Evolutionary conservation across 768 basidiomycete species (phyloP).

Genomic region (Crassisporium funariophilum): DNA sequence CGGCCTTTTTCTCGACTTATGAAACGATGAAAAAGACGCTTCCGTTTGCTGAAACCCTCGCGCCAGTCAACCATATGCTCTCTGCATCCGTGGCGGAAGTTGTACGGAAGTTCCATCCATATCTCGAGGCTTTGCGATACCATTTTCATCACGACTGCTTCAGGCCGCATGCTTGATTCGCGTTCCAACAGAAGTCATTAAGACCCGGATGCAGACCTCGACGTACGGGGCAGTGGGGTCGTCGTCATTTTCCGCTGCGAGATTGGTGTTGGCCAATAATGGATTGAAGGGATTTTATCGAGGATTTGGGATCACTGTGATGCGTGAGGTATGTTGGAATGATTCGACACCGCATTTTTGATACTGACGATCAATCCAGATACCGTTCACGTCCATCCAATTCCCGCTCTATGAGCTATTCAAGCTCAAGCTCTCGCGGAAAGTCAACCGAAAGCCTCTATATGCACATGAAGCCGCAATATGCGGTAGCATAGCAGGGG

Average conservation of each 20-base stretch:
- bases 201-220: conserved; percentile 88
- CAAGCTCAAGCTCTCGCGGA: conserved; percentile 64
- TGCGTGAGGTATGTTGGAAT: conserved; percentile 41
- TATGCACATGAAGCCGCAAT: conserved; percentile 78
- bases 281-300: conserved; percentile 84
- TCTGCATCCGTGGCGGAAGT: conserved; percentile 65
- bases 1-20: conserved; percentile 93
- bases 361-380: conserved; percentile 46
- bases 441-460: conserved; percentile 55
- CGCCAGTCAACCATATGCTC: conserved; percentile 60
- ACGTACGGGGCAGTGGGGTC: conserved; percentile 58
- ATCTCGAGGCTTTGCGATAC: conserved; percentile 9
- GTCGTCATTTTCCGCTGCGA: conserved; percentile 64
- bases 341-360: conserved; percentile 33
- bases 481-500: conserved; percentile 92
- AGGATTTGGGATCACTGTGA: conserved; percentile 78
- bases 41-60: conserved; percentile 60
- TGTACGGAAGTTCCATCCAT: conserved; percentile 38
- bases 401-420: conserved; percentile 94
- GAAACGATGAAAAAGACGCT: conserved; percentile 82
- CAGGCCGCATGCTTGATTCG: conserved; percentile 90
- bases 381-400: conserved; percentile 95
- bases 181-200: conserved; percentile 96
- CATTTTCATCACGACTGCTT: conserved; percentile 12
- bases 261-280: conserved; percentile 55